A percentile compares a stretch with the other conserved stretches of the same genome.
Conservation (phyloP, 805 yeast genomes). For the Clavispora carvajalis region DNA sequence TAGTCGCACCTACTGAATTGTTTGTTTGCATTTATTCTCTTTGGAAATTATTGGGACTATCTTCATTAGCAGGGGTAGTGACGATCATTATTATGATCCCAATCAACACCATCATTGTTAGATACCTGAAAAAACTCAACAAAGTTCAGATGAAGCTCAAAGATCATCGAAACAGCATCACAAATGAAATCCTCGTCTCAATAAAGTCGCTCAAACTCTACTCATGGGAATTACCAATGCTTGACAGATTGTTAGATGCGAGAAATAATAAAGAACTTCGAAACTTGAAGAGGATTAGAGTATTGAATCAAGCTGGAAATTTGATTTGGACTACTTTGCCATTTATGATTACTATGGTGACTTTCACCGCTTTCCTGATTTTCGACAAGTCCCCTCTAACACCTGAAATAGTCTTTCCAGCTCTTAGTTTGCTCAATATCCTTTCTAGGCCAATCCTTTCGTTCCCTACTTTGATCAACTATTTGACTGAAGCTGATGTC, state of each 20-base stretch:
- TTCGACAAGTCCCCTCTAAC: conserved; percentile 46
- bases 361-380: conserved; percentile 51
- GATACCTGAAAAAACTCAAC: conserved; percentile 10
- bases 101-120: conserved; percentile 14
- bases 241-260: conserved; percentile 14
- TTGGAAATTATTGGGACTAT: conserved; percentile 19
- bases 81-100: conserved; percentile 17
- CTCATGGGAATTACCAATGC: conserved; percentile 25
- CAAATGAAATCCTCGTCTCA: conserved; percentile 19
- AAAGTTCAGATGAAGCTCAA: conserved; percentile 14
- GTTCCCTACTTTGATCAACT: conserved; percentile 53
- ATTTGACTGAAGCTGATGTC: conserved; percentile 54
- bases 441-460: conserved; percentile 54
- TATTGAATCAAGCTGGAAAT: conserved; percentile 36
- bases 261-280: conserved; percentile 19
- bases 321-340: conserved; percentile 66
- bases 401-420: conserved; percentile 67
- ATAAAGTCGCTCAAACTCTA: conserved; percentile 24
- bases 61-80: conserved; percentile 18
- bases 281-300: conserved; percentile 15
- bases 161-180: conserved; percentile 18
- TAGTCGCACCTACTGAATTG: conserved; percentile 14
- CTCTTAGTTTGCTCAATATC: conserved; percentile 55
- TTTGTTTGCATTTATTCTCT: conserved; percentile 17
- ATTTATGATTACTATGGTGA: conserved; percentile 55